phyloP scores from a whole-genome alignment of 2,329 filamentous ascomycete species.

The Cryphonectria radicalis region DNA sequence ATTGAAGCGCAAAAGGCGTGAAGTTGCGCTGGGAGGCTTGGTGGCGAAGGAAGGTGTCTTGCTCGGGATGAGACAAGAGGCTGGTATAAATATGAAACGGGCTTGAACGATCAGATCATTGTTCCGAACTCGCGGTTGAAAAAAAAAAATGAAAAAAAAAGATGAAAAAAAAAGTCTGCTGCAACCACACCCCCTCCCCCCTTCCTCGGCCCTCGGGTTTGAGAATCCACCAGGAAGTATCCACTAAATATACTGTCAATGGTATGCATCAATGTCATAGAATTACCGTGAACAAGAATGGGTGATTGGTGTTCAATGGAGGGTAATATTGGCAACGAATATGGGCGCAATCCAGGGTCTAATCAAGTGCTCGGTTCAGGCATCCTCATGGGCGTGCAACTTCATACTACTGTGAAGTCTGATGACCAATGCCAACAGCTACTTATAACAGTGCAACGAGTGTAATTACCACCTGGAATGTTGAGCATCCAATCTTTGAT shows the following conservation, averaged over 20 bases:
- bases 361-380: not conserved
- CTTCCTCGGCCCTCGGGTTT: not conserved
- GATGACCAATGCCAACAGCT: not conserved
- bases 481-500: not conserved
- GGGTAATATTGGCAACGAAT: not conserved
- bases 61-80: not conserved
- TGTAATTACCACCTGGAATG: not conserved
- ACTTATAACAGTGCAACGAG: not conserved
- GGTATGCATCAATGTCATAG: not conserved
- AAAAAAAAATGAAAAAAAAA: too few species aligned
- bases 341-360: not conserved
- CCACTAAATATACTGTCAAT: not conserved
- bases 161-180: not conserved
- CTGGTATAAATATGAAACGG: not conserved
- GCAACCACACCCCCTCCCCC: not conserved
- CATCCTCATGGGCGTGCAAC: not conserved
- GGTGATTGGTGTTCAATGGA: not conserved
- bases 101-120: not conserved
- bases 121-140: not conserved
- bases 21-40: not conserved
- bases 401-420: not conserved
- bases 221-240: not conserved
- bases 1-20: not conserved
- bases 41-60: not conserved
- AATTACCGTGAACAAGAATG: not conserved